Evolutionary conservation across 2,329 filamentous ascomycete species (phyloP).

Genomic region (Hymenoscyphus albidus): DNA sequence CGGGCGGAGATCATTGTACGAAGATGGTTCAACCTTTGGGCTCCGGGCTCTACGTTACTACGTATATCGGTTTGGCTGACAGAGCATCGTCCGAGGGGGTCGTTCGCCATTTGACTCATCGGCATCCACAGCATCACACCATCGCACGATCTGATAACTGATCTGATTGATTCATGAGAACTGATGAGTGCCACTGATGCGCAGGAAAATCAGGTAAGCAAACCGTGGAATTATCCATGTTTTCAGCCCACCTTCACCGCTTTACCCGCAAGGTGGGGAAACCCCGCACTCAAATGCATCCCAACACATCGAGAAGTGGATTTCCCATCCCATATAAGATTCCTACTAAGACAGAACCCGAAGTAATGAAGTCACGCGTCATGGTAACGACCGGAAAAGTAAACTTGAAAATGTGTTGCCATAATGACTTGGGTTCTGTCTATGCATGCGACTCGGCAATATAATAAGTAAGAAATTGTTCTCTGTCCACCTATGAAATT

Average conservation of each 20-base stretch:
- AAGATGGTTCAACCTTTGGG: background rate
- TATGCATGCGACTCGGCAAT: background rate
- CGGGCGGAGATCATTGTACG: background rate
- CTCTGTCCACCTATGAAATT: too few relatives aligned
- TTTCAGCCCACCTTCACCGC: background rate
- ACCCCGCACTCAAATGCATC: constrained; percentile 4
- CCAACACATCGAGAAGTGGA: constrained; percentile 1
- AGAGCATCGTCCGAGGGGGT: background rate
- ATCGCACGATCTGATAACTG: constrained; percentile 1
- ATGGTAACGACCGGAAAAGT: background rate
- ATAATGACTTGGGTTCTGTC: background rate
- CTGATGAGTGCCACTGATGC: background rate
- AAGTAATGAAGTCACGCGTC: background rate
- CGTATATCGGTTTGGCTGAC: background rate
- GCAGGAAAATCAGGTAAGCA: background rate
- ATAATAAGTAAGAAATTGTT: background rate
- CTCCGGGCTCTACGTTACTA: background rate
- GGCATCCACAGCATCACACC: background rate
- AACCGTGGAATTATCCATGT: background rate
- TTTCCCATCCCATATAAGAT: background rate
- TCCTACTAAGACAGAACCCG: background rate
- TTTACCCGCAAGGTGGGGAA: background rate
- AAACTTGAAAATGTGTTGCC: background rate
- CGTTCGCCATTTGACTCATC: background rate
- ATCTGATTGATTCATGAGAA: background rate